Percentiles rank a stretch among this genome's conserved stretches.
Conservation (phyloP, 2,329 filamentous ascomycete species). For the Calonectria multiphialidica region DNA sequence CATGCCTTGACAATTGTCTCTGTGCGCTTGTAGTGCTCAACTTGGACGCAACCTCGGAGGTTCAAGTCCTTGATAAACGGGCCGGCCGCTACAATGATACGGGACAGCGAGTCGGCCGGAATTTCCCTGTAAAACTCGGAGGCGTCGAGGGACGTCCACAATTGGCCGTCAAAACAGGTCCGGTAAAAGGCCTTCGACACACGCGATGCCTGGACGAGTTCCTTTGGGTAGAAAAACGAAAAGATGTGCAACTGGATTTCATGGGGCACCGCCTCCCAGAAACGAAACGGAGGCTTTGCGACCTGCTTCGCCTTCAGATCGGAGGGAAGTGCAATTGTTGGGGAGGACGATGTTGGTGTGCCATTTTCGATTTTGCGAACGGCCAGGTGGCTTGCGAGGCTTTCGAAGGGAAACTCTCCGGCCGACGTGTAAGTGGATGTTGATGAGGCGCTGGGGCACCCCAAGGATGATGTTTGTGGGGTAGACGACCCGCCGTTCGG, state of each 20-base stretch:
- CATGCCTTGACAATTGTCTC: constrained; percentile 86
- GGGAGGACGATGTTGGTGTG: constrained; percentile 51
- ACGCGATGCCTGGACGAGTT: constrained; percentile 82
- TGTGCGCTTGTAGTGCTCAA: constrained; percentile 83
- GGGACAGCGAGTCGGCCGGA: constrained; percentile 83
- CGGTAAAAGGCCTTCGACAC: constrained; percentile 84
- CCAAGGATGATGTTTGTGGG: constrained; percentile 56
- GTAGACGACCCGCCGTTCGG: constrained; percentile 46
- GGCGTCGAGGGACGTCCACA: constrained; percentile 89
- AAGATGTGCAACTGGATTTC: constrained; percentile 87
- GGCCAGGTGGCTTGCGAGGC: constrained; percentile 61
- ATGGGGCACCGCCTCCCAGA: constrained; percentile 85
- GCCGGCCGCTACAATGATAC: constrained; percentile 86
- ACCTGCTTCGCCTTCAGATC: constrained; percentile 64
- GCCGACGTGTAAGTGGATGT: constrained; percentile 55
- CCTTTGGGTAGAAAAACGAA: constrained; percentile 80
- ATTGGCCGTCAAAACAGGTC: constrained; percentile 93
- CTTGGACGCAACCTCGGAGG: constrained; percentile 89
- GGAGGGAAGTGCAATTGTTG: constrained; percentile 72
- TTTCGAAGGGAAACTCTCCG: constrained; percentile 56
- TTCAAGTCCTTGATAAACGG: constrained; percentile 94
- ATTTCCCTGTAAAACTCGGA: constrained; percentile 91
- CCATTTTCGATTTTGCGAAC: constrained; percentile 68
- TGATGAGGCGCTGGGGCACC: constrained; percentile 49
- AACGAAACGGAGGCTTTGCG: constrained; percentile 64